Conservation (phyloP, 2,329 filamentous ascomycete genomes). For the Fusarium caatingaense region DNA sequence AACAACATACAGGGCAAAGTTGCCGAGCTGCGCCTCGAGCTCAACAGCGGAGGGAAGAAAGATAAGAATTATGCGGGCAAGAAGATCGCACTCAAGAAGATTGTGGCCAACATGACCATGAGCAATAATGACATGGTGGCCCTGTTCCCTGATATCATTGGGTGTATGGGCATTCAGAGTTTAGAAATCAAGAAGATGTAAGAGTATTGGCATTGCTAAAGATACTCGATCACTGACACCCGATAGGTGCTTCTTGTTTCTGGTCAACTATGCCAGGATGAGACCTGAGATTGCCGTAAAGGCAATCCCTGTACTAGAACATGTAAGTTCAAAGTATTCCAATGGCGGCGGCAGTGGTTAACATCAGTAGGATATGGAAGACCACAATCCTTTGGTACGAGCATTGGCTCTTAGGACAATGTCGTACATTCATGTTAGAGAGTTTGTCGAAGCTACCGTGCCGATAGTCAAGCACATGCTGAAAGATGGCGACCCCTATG, state of each 20-base stretch:
- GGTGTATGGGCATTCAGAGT: conserved; percentile 93
- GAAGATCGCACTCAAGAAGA: conserved; percentile 99
- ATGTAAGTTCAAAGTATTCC: conserved; percentile 62
- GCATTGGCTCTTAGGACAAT: conserved; percentile 94
- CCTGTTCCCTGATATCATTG: conserved; percentile 93
- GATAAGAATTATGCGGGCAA: conserved; percentile 96
- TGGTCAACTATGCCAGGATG: conserved; percentile 96
- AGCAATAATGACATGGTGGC: conserved; percentile 99
- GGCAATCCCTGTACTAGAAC: conserved; percentile 86
- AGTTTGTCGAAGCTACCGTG: conserved; percentile 93
- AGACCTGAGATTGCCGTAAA: conserved; percentile 95
- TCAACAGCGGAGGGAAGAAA: conserved; percentile 95
- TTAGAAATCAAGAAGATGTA: conserved; percentile 99
- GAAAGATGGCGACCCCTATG: conserved; percentile 90
- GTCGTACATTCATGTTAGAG: conserved; percentile 95
- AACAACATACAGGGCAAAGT: conserved; percentile 91
- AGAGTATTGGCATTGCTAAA: background rate
- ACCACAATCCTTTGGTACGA: conserved; percentile 89
- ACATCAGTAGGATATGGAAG: conserved; percentile 82
- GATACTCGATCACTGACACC: conserved; percentile 14
- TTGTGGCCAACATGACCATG: conserved; percentile 99
- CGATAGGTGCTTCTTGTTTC: conserved; percentile 91
- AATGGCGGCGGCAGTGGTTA: conserved; percentile 10
- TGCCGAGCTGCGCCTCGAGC: conserved; percentile 92
- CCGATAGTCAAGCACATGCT: conserved; percentile 85